Percentiles rank a stretch among this genome's conserved stretches.
Conservation (phyloP, 2,329 filamentous ascomycete genomes). For the Cyclaneusma minus region DNA sequence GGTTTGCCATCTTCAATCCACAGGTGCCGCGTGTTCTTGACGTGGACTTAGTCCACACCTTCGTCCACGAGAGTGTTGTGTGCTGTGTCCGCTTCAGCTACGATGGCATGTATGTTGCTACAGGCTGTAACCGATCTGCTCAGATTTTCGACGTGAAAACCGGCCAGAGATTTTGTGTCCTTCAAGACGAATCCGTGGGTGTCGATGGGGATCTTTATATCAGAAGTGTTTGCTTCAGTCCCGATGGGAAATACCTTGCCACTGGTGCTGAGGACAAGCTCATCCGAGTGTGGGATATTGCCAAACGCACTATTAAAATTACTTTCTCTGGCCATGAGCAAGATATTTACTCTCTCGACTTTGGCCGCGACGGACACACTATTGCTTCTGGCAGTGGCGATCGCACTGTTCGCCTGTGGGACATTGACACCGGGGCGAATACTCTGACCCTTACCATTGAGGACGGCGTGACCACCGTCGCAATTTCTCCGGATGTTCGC, state of each 20-base stretch:
- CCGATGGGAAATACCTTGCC: slow-evolving; percentile 82
- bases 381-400: slow-evolving; percentile 95
- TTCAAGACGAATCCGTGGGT: slow-evolving; percentile 80
- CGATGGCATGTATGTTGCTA: slow-evolving; percentile 90
- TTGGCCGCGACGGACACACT: slow-evolving; percentile 79
- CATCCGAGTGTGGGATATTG: slow-evolving; percentile 94
- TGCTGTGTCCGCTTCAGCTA: slow-evolving; percentile 96
- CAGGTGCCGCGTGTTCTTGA: slow-evolving; percentile 78
- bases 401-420: slow-evolving; percentile 88
- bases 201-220: slow-evolving; percentile 91
- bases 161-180: slow-evolving; percentile 74
- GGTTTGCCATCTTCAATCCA: slow-evolving; percentile 96
- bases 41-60: slow-evolving; percentile 84
- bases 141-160: slow-evolving; percentile 91
- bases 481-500: slow-evolving; percentile 88
- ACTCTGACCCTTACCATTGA: slow-evolving; percentile 82
- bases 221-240: slow-evolving; percentile 95
- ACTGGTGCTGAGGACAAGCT: slow-evolving; percentile 97
- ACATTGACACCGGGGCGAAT: slow-evolving; percentile 72
- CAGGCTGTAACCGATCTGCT: slow-evolving; percentile 96
- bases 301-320: slow-evolving; percentile 66
- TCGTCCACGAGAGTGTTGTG: slow-evolving; percentile 89
- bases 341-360: slow-evolving; percentile 95
- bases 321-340: slow-evolving; percentile 96
- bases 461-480: slow-evolving; percentile 93